Evolutionary conservation across 2,329 filamentous ascomycete genomes (phyloP).

Genomic region (Colletotrichum endophyticum): DNA sequence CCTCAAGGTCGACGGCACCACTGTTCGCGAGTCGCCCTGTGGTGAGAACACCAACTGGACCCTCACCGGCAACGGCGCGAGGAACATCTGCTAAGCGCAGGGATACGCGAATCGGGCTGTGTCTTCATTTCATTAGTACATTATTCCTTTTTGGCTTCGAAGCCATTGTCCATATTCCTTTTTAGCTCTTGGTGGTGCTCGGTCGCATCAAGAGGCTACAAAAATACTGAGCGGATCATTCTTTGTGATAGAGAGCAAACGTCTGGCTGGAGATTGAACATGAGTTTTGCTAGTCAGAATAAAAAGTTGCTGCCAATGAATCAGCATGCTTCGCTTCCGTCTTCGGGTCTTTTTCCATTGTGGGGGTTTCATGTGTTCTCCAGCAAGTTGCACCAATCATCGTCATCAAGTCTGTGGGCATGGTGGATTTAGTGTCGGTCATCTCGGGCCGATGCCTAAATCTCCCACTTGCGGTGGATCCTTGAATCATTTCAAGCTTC

Average conservation of each 20-base stretch:
- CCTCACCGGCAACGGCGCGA: slow-evolving; percentile 48
- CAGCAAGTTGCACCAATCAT: not conserved
- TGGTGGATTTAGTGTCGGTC: not conserved
- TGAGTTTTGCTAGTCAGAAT: not conserved
- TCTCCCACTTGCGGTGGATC: not conserved
- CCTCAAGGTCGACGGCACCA: slow-evolving; percentile 51
- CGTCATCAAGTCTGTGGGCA: not conserved
- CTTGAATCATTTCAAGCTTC: not conserved
- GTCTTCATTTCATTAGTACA: not conserved
- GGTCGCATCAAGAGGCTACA: not conserved
- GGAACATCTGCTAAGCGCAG: slow-evolving; percentile 43
- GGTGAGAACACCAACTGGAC: slow-evolving; percentile 56
- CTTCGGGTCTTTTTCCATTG: not conserved
- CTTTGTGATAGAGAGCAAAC: not conserved
- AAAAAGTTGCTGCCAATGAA: not conserved
- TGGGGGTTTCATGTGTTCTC: not conserved
- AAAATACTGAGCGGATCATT: not conserved
- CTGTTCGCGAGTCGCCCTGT: slow-evolving; percentile 59
- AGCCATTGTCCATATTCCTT: not conserved
- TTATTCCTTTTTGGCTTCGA: not conserved
- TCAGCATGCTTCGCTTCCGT: not conserved
- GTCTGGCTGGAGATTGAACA: not conserved
- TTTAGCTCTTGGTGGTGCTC: not conserved
- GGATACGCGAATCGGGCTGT: not conserved
- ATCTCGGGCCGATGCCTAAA: not conserved